These are phyloP conservation scores for Podospora australis DNA, from an alignment of 495 filamentous ascomycete genomes.

Conservation along the genomic window DNA sequence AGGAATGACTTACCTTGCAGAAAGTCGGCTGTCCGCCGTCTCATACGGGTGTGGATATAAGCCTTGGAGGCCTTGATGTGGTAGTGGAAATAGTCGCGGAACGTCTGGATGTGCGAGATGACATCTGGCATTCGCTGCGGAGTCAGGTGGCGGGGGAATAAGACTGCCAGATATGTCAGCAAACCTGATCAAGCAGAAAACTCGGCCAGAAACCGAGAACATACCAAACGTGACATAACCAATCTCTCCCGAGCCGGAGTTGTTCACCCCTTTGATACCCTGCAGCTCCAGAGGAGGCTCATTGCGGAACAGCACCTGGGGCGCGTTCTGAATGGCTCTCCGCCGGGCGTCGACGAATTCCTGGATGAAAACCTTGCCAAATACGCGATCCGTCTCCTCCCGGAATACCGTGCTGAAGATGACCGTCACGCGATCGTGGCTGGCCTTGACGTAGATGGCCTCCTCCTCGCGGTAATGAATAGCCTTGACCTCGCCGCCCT, in stretches of 20 bases:
- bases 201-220: conserved; percentile 4
- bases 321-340: conserved; percentile 93
- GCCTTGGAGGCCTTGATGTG: conserved; percentile 98
- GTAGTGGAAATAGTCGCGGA: conserved; percentile 99
- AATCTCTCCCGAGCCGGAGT: conserved; percentile 67
- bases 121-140: conserved; percentile 83
- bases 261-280: conserved; percentile 72
- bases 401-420: conserved; percentile 98
- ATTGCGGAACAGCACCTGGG: conserved; percentile 94
- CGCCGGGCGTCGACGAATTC: conserved; percentile 96
- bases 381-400: conserved; percentile 95
- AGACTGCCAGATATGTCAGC: conserved; percentile 51
- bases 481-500: conserved; percentile 89
- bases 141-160: conserved; percentile 92
- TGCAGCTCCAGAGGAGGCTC: conserved; percentile 90
- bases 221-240: conserved; percentile 97
- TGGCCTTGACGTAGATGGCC: conserved; percentile 98
- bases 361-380: conserved; percentile 89
- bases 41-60: conserved; percentile 97
- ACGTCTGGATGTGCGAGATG: conserved; percentile 98
- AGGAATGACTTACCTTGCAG: conserved; percentile 62
- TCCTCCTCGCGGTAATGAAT: conserved; percentile 98
- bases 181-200: not conserved
- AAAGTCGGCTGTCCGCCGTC: conserved; percentile 93
- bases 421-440: conserved; percentile 91